phyloP scores from a whole-genome alignment of 2,329 filamentous ascomycete species.

The Diaporthe capsici region DNA sequence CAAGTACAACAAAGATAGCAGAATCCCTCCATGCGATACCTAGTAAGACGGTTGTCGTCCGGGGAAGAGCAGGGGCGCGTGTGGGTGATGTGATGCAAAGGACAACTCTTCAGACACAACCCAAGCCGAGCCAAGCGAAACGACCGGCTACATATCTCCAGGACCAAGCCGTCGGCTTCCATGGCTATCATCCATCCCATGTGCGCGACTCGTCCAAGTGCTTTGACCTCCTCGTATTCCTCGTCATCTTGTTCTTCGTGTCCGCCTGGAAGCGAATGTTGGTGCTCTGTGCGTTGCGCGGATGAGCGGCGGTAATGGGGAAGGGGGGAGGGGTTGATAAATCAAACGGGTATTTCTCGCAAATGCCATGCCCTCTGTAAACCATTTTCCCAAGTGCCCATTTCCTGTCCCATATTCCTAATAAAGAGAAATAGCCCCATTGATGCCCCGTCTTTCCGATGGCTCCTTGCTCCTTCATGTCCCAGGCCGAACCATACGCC shows the following conservation, averaged over 20 bases:
- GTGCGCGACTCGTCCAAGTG: conserved; percentile 2
- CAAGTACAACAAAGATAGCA: conserved; percentile 31
- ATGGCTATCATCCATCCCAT: conserved; percentile 16
- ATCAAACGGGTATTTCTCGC: conserved; percentile 45
- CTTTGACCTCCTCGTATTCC: not conserved
- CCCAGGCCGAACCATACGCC: conserved; percentile 40
- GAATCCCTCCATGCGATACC: conserved; percentile 25
- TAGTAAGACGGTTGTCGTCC: not conserved
- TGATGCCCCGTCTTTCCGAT: conserved; percentile 37
- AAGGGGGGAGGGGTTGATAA: conserved; percentile 18
- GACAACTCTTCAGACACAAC: conserved; percentile 2
- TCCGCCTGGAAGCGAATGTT: conserved; percentile 37
- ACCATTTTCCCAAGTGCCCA: conserved; percentile 38
- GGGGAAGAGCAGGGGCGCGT: not conserved
- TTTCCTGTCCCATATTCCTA: conserved; percentile 24
- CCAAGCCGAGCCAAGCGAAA: not conserved
- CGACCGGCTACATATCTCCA: conserved; percentile 24
- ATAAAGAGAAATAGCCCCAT: conserved; percentile 13
- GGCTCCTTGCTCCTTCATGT: conserved; percentile 29
- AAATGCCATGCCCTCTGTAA: conserved; percentile 43
- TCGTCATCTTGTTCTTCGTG: conserved; percentile 18
- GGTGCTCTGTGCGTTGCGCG: not conserved
- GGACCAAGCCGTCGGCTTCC: conserved; percentile 34
- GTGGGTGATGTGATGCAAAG: conserved; percentile 21
- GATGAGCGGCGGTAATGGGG: not conserved